Evolutionary conservation across 768 basidiomycete species (phyloP), one percentile per base, ranked within the genome.

Genomic region (Coprinopsis marcescibilis): DNA sequence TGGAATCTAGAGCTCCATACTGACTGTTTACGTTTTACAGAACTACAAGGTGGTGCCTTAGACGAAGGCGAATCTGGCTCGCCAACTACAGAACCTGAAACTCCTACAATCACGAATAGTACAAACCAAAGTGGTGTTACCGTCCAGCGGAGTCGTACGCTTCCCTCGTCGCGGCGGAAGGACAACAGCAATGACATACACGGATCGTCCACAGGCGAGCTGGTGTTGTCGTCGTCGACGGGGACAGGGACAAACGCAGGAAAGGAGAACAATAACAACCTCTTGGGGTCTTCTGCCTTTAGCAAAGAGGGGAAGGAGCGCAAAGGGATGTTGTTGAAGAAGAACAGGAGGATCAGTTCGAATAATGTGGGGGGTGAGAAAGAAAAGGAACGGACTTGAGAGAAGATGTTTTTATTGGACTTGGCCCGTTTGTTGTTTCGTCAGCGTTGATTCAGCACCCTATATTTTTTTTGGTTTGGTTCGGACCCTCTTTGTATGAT

Each of bases 101-200:
- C 17, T 3, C 12, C 33, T 21, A 25, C 45, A 14, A 26, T 11
- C 29, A 21, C 13, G 24, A 8, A 43, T 19, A 26, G 4, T 17
- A 14, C 41, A 12, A 43, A n/a, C 19, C 8, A 10, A 4, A 43
- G 19, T 13, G 45, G 45, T 32, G 43, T 23, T 3, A 33, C 43
- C 33, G 35, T 46, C 14, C 5, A 46, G 20, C 45, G 45, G 20
- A 46, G 45, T 25, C 45, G 45, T 4, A 46, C 45, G 8, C 21
- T 46, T 21, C 25, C 33, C 20, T 33, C 33, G n/a, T 70, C 75
- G 30, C 56, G 74, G 30, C 60, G 66, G 45, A 62, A 61, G 53
- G 53, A 49, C 14, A 38, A 39, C 4, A n/a, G 32, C 34, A 48
- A 51, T 27, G 50, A 47, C 20, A 49, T 49, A 11, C 20, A 23